Evolutionary conservation across 768 basidiomycete species (phyloP).

Genomic region (Lentinula guzmanii): DNA sequence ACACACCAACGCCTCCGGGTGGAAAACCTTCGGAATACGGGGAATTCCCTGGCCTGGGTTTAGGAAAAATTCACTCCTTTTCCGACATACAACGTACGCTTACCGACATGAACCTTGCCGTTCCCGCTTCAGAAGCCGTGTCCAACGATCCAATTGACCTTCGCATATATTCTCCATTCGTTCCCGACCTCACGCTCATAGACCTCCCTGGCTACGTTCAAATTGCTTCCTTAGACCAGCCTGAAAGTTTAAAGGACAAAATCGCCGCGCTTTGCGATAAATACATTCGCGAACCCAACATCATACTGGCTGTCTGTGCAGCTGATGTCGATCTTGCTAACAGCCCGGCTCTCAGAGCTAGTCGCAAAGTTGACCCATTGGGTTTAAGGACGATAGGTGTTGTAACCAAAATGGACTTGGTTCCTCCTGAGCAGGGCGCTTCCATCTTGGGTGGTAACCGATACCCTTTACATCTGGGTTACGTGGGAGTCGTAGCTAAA

Average conservation of each 20-base stretch:
- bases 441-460: constrained; percentile 79
- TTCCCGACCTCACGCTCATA: constrained; percentile 96
- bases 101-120: constrained; percentile 91
- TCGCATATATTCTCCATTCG: constrained; percentile 91
- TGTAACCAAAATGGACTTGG: constrained; percentile 98
- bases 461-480: constrained; percentile 96
- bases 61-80: constrained; percentile 90
- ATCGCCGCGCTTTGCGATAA: constrained; percentile 86
- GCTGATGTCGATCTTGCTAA: constrained; percentile 99
- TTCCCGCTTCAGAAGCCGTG: constrained; percentile 84
- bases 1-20: constrained; percentile 66
- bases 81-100: constrained; percentile 87
- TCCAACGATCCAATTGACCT: constrained; percentile 96
- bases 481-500: constrained; percentile 95
- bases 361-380: constrained; percentile 89
- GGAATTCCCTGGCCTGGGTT: constrained; percentile 86
- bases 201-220: constrained; percentile 98
- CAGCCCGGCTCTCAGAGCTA: constrained; percentile 90
- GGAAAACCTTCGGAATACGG: constrained; percentile 73
- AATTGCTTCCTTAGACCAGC: constrained; percentile 91
- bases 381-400: constrained; percentile 96
- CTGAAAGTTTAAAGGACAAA: constrained; percentile 90
- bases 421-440: constrained; percentile 79
- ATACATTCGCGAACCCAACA: constrained; percentile 99
- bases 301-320: constrained; percentile 97